Evolutionary conservation across 176 grass and related monocot genomes (phyloP).

Genomic region (Carex kokanica): DNA sequence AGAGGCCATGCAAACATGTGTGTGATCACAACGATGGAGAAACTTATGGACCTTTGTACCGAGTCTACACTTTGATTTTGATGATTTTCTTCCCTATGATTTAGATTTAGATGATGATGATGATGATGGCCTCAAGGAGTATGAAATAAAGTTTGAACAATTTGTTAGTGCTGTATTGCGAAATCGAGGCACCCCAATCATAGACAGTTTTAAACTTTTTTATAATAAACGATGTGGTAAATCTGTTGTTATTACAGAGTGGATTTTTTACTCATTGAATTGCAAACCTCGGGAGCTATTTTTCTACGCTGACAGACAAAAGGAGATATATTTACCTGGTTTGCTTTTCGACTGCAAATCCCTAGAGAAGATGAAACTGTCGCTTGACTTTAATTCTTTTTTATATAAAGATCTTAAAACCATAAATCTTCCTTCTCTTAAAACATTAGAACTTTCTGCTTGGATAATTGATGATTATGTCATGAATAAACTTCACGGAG

Average conservation of each 20-base stretch:
- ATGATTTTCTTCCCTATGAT: background rate
- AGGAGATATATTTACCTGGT: background rate
- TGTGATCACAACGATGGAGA: background rate
- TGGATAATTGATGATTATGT: background rate
- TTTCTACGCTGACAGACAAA: background rate
- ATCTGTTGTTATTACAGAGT: background rate
- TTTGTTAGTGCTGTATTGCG: background rate
- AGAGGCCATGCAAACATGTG: slow-evolving; percentile 2
- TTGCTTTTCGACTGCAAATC: slow-evolving; percentile 10
- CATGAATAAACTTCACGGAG: too few species aligned
- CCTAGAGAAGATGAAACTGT: background rate
- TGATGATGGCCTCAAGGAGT: background rate
- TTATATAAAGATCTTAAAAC: background rate
- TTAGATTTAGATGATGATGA: background rate
- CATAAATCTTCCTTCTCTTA: background rate
- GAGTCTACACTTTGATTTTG: too few species aligned
- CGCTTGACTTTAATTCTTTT: background rate
- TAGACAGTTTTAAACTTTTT: background rate
- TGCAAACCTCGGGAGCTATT: background rate
- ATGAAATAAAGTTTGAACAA: background rate
- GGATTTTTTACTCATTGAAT: background rate
- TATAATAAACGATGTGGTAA: background rate
- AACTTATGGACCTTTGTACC: too few species aligned
- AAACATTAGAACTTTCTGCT: background rate
- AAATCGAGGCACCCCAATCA: background rate